Percentiles rank a stretch among this genome's conserved stretches.
phyloP scores from a whole-genome alignment of 352 stramenopile genomes.

The Thalassiosira pacifica region DNA sequence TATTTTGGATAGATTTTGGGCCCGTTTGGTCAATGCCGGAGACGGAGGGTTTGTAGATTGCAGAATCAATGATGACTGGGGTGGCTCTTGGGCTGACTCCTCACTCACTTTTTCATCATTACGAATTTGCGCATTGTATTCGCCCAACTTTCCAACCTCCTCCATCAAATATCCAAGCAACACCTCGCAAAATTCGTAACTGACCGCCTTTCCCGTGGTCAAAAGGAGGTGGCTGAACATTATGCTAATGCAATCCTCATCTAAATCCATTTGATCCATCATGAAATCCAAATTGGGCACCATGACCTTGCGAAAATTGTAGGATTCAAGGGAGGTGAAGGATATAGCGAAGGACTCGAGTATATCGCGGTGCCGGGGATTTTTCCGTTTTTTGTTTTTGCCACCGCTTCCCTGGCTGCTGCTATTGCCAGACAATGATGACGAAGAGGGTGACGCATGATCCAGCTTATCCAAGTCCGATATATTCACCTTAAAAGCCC shows the following conservation, averaged over 20 bases:
- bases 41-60: too few species aligned
- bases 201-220: constrained; percentile 91
- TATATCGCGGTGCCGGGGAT: constrained; percentile 88
- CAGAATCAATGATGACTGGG: not conserved
- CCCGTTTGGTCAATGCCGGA: constrained; percentile 33
- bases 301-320: constrained; percentile 90
- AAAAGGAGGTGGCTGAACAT: constrained; percentile 95
- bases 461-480: constrained; percentile 20
- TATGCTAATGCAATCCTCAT: constrained; percentile 91
- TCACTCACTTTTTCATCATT: not conserved
- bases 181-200: constrained; percentile 94
- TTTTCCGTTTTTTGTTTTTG: constrained; percentile 80
- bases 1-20: constrained; percentile 88
- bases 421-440: constrained; percentile 4
- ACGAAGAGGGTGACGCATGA: not conserved
- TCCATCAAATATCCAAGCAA: constrained; percentile 95
- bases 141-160: constrained; percentile 91
- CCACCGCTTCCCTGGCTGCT: too few species aligned
- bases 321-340: constrained; percentile 95
- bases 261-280: constrained; percentile 93
- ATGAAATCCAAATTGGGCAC: constrained; percentile 90
- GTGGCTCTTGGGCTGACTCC: not conserved
- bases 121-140: constrained; percentile 21
- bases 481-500: constrained; percentile 91
- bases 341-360: constrained; percentile 96